Evolutionary conservation across 2,329 filamentous ascomycete genomes (phyloP).

Genomic region (Ophiosphaerella korrae): DNA sequence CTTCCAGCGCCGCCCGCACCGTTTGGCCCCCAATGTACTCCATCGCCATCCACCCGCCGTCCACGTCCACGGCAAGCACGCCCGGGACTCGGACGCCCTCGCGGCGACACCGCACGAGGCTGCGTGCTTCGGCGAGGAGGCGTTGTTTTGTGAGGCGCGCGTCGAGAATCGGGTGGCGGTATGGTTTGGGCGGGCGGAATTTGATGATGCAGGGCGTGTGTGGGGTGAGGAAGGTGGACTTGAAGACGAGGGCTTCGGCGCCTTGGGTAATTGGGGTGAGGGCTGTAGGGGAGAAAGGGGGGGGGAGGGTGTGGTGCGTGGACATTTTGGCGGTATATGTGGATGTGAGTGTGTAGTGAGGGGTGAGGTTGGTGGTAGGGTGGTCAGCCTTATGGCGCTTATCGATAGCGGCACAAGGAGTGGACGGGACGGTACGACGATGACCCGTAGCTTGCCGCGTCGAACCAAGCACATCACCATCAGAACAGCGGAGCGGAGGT

Average conservation of each 20-base stretch:
- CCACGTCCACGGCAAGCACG: conserved; percentile 72
- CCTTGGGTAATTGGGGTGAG: conserved; percentile 84
- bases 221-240: conserved; percentile 76
- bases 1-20: conserved; percentile 71
- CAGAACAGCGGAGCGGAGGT: neutral
- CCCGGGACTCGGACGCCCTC: conserved; percentile 84
- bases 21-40: conserved; percentile 64
- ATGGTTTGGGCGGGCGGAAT: conserved; percentile 87
- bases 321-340: no score
- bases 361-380: conserved; percentile 23
- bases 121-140: conserved; percentile 85
- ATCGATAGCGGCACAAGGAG: conserved; percentile 14
- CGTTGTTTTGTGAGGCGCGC: conserved; percentile 83
- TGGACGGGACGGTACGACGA: no score
- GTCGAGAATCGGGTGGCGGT: conserved; percentile 89
- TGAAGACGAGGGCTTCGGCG: conserved; percentile 93
- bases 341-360: conserved; percentile 24
- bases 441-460: no score
- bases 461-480: no score
- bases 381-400: conserved; percentile 19
- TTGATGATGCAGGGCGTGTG: conserved; percentile 79
- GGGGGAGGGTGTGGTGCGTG: conserved; percentile 33
- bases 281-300: conserved; percentile 56
- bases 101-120: conserved; percentile 76
- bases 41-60: conserved; percentile 63